A percentile compares a stretch with the other conserved stretches of the same genome.
phyloP scores from a whole-genome alignment of 176 grass and related monocot species.

The Oryza rufipogon region DNA sequence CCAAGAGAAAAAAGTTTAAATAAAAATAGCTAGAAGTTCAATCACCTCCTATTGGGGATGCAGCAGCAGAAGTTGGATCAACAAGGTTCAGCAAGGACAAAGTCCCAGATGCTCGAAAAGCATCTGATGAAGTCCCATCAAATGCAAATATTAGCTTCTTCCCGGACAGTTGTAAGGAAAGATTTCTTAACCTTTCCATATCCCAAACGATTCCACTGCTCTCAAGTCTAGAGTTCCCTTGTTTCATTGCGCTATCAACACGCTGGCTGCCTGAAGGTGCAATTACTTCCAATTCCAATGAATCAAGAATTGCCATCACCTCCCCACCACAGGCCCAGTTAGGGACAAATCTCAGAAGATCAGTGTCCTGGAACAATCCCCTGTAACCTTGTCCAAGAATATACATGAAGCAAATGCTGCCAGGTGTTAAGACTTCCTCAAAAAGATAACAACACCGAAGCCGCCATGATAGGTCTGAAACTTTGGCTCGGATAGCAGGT shows the following conservation, averaged over 20 bases:
- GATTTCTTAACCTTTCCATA: slow-evolving; percentile 86
- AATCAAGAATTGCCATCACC: slow-evolving; percentile 92
- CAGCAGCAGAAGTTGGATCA: slow-evolving; percentile 95
- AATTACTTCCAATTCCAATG: slow-evolving; percentile 76
- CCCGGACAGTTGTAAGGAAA: slow-evolving; percentile 79
- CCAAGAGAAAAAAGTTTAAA: slow-evolving; percentile 46
- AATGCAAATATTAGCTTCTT: slow-evolving; percentile 99
- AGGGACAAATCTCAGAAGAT: slow-evolving; percentile 93
- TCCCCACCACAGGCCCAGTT: slow-evolving; percentile 88
- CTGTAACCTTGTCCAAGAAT: slow-evolving; percentile 95
- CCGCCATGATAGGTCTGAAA: slow-evolving; percentile 80
- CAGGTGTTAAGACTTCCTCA: slow-evolving; percentile 91
- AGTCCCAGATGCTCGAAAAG: slow-evolving; percentile 93
- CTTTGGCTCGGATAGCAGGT: slow-evolving; percentile 62
- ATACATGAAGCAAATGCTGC: slow-evolving; percentile 96
- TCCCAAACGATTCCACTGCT: slow-evolving; percentile 97
- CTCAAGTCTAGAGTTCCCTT: slow-evolving; percentile 75
- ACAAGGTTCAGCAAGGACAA: slow-evolving; percentile 96
- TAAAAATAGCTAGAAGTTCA: slow-evolving; percentile 36
- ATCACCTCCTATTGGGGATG: slow-evolving; percentile 95
- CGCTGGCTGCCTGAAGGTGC: slow-evolving; percentile 71
- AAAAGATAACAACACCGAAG: slow-evolving; percentile 96
- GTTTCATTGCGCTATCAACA: slow-evolving; percentile 79
- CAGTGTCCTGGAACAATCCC: slow-evolving; percentile 92
- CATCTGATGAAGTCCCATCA: slow-evolving; percentile 97